Conservation (phyloP, 2,329 filamentous ascomycete genomes). For the Didymella segeticola region DNA sequence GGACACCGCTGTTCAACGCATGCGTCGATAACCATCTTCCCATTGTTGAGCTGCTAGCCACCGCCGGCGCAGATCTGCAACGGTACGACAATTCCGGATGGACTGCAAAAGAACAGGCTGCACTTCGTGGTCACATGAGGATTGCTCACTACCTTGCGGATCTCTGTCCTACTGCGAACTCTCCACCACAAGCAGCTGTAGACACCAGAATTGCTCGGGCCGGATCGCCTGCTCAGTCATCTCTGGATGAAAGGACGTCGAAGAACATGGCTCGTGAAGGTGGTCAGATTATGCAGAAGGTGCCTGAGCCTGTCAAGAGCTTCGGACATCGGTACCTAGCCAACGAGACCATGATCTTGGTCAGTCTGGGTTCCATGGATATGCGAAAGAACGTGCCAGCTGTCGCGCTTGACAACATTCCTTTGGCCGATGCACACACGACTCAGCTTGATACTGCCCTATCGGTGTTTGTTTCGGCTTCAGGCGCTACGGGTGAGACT, state of each 20-base stretch:
- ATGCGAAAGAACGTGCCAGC: slow-evolving; percentile 80
- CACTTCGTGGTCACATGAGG: slow-evolving; percentile 83
- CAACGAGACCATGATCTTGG: slow-evolving; percentile 85
- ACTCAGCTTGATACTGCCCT: slow-evolving; percentile 94
- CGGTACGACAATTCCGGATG: slow-evolving; percentile 86
- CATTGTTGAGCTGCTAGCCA: slow-evolving; percentile 78
- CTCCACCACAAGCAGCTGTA: slow-evolving; percentile 33
- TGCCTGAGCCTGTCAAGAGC: slow-evolving; percentile 83
- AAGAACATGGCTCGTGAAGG: slow-evolving; percentile 49
- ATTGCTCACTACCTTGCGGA: slow-evolving; percentile 75
- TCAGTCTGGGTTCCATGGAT: slow-evolving; percentile 95
- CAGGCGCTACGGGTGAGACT: slow-evolving; percentile 83
- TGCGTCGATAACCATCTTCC: slow-evolving; percentile 84
- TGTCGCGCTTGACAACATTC: slow-evolving; percentile 87
- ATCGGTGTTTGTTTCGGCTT: slow-evolving; percentile 87
- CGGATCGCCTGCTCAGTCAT: slow-evolving; percentile 62
- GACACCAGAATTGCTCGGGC: slow-evolving; percentile 41
- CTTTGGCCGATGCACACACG: slow-evolving; percentile 83
- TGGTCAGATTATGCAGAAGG: slow-evolving; percentile 50
- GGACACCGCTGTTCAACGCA: slow-evolving; percentile 94
- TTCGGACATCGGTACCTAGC: slow-evolving; percentile 96
- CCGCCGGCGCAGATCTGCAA: slow-evolving; percentile 77
- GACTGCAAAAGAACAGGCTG: slow-evolving; percentile 92
- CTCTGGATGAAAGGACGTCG: slow-evolving; percentile 58
- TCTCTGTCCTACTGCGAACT: slow-evolving; percentile 54